Evolutionary conservation across 2,329 filamentous ascomycete genomes (phyloP).

Genomic region (Bertia moriformis): DNA sequence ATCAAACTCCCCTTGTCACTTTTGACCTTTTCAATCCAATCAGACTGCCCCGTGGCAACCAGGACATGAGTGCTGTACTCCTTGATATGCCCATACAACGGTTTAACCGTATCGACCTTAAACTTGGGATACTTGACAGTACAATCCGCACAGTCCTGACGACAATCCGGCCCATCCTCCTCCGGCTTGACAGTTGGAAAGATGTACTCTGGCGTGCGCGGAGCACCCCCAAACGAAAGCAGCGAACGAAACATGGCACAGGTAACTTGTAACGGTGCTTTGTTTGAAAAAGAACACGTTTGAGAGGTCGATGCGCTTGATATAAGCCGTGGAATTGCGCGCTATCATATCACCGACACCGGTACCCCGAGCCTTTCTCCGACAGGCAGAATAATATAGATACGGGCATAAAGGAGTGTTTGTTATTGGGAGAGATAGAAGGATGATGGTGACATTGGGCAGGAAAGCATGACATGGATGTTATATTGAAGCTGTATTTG

Average conservation of each 20-base stretch:
- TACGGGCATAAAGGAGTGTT: no score
- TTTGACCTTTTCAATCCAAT: conserved; percentile 18
- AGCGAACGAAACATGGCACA: background rate
- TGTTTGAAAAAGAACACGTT: no score
- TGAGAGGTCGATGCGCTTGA: no score
- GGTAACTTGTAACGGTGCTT: no score
- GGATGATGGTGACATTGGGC: no score
- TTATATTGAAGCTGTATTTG: no score
- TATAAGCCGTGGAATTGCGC: no score
- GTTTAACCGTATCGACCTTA: conserved; percentile 13
- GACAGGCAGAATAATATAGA: no score
- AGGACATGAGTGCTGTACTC: conserved; percentile 17
- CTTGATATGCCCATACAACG: conserved; percentile 19
- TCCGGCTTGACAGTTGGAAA: conserved; percentile 17
- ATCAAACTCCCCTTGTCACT: conserved; percentile 31
- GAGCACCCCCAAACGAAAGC: background rate
- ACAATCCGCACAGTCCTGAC: conserved; percentile 18
- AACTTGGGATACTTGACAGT: conserved; percentile 18
- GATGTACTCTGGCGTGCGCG: conserved; percentile 11
- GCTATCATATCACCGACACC: no score
- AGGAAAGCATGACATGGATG: no score
- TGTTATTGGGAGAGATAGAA: no score
- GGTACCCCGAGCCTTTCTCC: no score
- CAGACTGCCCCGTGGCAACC: conserved; percentile 19
- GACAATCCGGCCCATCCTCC: conserved; percentile 16